phyloP scores from a whole-genome alignment of 106 monocot genomes.

The Ottelia alismoides region DNA sequence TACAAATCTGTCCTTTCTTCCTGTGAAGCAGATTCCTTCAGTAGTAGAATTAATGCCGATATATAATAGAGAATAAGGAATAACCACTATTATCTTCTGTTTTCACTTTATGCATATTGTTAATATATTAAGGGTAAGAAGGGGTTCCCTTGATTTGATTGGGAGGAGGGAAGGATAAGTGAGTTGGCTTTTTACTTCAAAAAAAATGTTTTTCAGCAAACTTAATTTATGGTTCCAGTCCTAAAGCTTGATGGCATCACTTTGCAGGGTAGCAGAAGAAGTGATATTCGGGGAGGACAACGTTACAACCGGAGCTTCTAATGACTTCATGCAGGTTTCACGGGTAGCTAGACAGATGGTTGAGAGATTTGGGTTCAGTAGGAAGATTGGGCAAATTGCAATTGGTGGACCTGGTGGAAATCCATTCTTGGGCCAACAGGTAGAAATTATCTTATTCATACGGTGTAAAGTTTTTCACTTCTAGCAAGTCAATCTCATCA shows the following conservation, averaged over 20 bases:
- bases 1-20: neutral
- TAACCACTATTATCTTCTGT: too few relatives aligned
- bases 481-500: neutral
- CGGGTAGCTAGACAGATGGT: slow-evolving; percentile 93
- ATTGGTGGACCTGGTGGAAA: slow-evolving; percentile 80
- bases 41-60: neutral
- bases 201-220: too few relatives aligned
- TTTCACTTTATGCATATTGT: too few relatives aligned
- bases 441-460: slow-evolving; percentile 3
- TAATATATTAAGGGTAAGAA: too few relatives aligned
- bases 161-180: too few relatives aligned
- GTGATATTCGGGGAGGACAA: slow-evolving; percentile 85
- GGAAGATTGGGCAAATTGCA: slow-evolving; percentile 82
- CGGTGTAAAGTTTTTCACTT: neutral
- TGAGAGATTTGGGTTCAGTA: slow-evolving; percentile 86
- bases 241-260: too few relatives aligned
- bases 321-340: slow-evolving; percentile 96
- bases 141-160: neutral
- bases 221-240: too few relatives aligned
- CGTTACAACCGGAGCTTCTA: slow-evolving; percentile 88
- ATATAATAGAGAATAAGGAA: neutral
- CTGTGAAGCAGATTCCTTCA: neutral
- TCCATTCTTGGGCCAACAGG: slow-evolving; percentile 92
- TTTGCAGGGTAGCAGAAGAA: slow-evolving; percentile 83
- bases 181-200: too few relatives aligned